Evolutionary conservation across 2,329 filamentous ascomycete genomes (phyloP), one percentile per base, ranked within the genome.

Genomic region (Blumeria graminis): DNA sequence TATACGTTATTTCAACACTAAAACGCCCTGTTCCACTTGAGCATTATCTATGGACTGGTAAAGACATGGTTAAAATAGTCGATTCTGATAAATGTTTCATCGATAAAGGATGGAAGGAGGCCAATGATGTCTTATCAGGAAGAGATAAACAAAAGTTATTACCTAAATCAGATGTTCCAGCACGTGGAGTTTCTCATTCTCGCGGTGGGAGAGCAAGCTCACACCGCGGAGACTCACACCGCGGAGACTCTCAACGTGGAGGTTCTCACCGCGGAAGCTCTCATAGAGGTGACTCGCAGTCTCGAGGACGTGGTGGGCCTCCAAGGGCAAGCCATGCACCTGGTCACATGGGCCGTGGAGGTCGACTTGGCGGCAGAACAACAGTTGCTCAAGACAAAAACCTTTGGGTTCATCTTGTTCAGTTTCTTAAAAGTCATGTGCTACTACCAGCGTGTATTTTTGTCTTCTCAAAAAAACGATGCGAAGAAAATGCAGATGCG

Each of bases 381-480:
- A 92, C 86, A 22, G 87, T 85, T 58, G 88, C 88, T 0, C 92
- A 98, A 68, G 92, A 98, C 70, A 89, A 88, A 67, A 96, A 89
- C 60, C 76, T 95, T 7, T 98, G 92, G 92, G 90, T 96, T 38
- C 86, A 95, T 65, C 76, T 98, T 41, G 88, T 98, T 2, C 86
- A 94, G 64, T 88, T 86, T 68, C 74, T 98, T 56, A 86, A 82
- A 63, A 94, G 94, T 68, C 80, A 88, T 55, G 86, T 80, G 53
- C 74, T 98, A 3, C 76, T 98, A 3, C 92, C 92, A 0, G 87
- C 85, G 8, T 96, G 90, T 67, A 94, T 98, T 62, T 98, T 98
- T 66, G 90, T 98, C 57, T 98, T 98, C 69, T 98, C 92, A 2
- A 98, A 96, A 71, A 94, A 92, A 69, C 76, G 92, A 55, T 96